Evolutionary conservation across 2,329 filamentous ascomycete genomes (phyloP).

Genomic region (Pyrenochaeta sp.): DNA sequence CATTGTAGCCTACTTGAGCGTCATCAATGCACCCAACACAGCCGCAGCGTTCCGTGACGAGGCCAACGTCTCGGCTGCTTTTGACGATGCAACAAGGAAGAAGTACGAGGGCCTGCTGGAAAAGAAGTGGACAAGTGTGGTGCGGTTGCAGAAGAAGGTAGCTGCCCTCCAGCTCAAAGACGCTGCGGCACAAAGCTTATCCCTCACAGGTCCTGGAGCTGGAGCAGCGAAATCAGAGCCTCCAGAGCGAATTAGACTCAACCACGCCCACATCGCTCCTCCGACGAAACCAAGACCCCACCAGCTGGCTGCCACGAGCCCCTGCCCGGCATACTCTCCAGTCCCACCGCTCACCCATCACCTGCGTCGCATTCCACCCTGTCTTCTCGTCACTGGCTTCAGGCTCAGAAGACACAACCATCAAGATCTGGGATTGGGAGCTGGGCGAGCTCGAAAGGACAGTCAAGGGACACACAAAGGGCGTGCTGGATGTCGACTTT

Average conservation of each 20-base stretch:
- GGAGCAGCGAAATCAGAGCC: constrained; percentile 74
- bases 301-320: constrained; percentile 84
- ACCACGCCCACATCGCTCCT: constrained; percentile 82
- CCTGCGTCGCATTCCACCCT: constrained; percentile 90
- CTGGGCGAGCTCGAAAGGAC: constrained; percentile 89
- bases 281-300: constrained; percentile 82
- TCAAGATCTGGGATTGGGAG: constrained; percentile 99
- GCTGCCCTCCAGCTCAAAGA: not conserved
- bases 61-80: constrained; percentile 74
- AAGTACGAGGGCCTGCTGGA: constrained; percentile 94
- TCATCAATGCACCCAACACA: constrained; percentile 74
- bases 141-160: constrained; percentile 94
- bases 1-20: constrained; percentile 86
- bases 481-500: constrained; percentile 88
- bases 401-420: constrained; percentile 89
- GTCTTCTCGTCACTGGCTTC: constrained; percentile 90
- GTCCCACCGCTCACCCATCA: constrained; percentile 82
- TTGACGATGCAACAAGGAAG: constrained; percentile 84
- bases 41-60: constrained; percentile 79
- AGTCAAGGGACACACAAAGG: constrained; percentile 89
- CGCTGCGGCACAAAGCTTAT: constrained; percentile 21
- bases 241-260: constrained; percentile 86
- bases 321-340: constrained; percentile 84
- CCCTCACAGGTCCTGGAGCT: constrained; percentile 84
- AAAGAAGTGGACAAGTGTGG: constrained; percentile 98